These are phyloP conservation scores for Spiromastix sp. DNA, from an alignment of 2,329 filamentous ascomycete genomes.

Conservation along the genomic window DNA sequence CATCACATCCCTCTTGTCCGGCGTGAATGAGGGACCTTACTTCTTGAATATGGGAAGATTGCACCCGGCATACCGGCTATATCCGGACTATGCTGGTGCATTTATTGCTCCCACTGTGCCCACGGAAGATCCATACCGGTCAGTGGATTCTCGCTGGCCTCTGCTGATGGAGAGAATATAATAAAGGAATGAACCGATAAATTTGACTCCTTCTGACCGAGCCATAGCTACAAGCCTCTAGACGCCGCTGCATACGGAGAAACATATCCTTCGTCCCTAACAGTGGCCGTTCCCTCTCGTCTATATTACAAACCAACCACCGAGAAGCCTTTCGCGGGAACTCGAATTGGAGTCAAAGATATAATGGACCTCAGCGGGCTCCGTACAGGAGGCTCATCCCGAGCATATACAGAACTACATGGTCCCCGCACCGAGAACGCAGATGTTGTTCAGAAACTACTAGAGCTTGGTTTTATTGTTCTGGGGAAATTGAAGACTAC, in stretches of 20 bases:
- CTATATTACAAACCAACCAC: conserved; percentile 46
- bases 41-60: conserved; percentile 39
- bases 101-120: conserved; percentile 39
- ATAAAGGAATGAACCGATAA: too few relatives aligned
- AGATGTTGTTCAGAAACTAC: conserved; percentile 42
- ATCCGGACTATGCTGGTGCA: conserved; percentile 39
- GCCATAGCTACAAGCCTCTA: too few relatives aligned
- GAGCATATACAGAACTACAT: conserved; percentile 48
- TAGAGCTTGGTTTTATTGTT: conserved; percentile 47
- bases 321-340: conserved; percentile 49
- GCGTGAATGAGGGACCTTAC: conserved; percentile 32
- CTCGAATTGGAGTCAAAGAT: conserved; percentile 54
- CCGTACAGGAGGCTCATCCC: conserved; percentile 28
- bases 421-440: conserved; percentile 37
- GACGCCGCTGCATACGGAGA: too few relatives aligned
- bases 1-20: too few relatives aligned
- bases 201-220: too few relatives aligned
- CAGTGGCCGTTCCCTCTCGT: conserved; percentile 48
- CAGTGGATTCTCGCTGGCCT: not conserved
- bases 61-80: conserved; percentile 40
- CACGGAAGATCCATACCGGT: conserved; percentile 8
- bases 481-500: conserved; percentile 26
- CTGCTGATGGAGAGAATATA: too few relatives aligned
- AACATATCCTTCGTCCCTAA: conserved; percentile 22
- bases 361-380: conserved; percentile 50